Conservation (phyloP, 176 grass and related monocot species). For the Cocos nucifera region DNA sequence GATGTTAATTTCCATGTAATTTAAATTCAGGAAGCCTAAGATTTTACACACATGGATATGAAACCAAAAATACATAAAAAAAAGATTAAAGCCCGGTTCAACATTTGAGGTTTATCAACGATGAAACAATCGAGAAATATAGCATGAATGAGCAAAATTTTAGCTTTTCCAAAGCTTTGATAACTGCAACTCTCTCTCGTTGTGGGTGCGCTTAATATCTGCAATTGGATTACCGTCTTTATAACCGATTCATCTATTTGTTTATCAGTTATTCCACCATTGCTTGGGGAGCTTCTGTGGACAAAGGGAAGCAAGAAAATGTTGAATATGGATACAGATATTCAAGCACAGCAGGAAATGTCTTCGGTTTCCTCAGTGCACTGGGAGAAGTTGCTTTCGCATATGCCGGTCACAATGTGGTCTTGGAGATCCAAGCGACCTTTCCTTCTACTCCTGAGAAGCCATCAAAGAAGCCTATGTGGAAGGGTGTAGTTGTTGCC, state of each 20-base stretch:
- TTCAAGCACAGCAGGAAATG: slow-evolving; percentile 34
- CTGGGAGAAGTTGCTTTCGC: slow-evolving; percentile 68
- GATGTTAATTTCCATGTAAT: too few species aligned
- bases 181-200: too few species aligned
- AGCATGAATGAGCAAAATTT: too few species aligned
- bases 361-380: slow-evolving; percentile 70
- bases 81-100: too few species aligned
- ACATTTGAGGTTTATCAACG: too few species aligned
- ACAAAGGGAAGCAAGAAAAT: slow-evolving; percentile 42
- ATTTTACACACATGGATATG: too few species aligned
- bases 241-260: not conserved
- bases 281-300: slow-evolving; percentile 65
- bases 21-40: too few species aligned
- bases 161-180: too few species aligned
- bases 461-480: slow-evolving; percentile 93
- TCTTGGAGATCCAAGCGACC: slow-evolving; percentile 88
- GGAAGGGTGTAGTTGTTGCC: slow-evolving; percentile 83
- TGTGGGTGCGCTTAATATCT: too few species aligned
- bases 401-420: slow-evolving; percentile 82
- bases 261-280: slow-evolving; percentile 68
- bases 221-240: too few species aligned
- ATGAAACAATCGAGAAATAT: too few species aligned
- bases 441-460: slow-evolving; percentile 69
- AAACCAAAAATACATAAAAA: too few species aligned
- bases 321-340: slow-evolving; percentile 45